Evolutionary conservation across 768 basidiomycete genomes (phyloP).

Genomic region (Tulasnella calospora): DNA sequence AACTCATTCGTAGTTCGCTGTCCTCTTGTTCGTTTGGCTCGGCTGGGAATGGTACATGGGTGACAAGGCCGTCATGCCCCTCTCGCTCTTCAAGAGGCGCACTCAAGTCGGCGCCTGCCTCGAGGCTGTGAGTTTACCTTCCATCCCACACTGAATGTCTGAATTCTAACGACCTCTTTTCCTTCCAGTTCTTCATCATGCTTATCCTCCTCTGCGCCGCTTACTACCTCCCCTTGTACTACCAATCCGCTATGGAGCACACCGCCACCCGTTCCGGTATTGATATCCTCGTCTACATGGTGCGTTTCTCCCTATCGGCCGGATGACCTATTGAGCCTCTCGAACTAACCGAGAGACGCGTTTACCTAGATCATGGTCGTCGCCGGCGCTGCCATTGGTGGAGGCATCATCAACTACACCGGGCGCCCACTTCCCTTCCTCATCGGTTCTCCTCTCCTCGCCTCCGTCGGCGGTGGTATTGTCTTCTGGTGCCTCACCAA

Average conservation of each 20-base stretch:
- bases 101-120: constrained; percentile 34
- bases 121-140: constrained; percentile 27
- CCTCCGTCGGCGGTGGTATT: constrained; percentile 37
- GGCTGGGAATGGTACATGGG: constrained; percentile 38
- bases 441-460: constrained; percentile 34
- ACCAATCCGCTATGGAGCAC: constrained; percentile 34
- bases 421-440: constrained; percentile 37
- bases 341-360: not conserved
- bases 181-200: constrained; percentile 30
- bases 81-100: constrained; percentile 36
- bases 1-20: constrained; percentile 29
- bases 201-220: constrained; percentile 31
- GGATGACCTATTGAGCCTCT: not conserved
- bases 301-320: not conserved
- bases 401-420: constrained; percentile 32
- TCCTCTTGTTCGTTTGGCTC: constrained; percentile 33
- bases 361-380: constrained; percentile 31
- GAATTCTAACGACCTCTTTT: too few species aligned
- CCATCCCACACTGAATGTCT: too few species aligned
- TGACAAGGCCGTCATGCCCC: constrained; percentile 39
- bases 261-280: constrained; percentile 37
- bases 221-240: constrained; percentile 38
- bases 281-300: constrained; percentile 39
- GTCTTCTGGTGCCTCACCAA: constrained; percentile 30
- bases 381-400: constrained; percentile 35